Evolutionary conservation across 306 rosid genomes (phyloP).

Genomic region (Fragaria ananassa): DNA sequence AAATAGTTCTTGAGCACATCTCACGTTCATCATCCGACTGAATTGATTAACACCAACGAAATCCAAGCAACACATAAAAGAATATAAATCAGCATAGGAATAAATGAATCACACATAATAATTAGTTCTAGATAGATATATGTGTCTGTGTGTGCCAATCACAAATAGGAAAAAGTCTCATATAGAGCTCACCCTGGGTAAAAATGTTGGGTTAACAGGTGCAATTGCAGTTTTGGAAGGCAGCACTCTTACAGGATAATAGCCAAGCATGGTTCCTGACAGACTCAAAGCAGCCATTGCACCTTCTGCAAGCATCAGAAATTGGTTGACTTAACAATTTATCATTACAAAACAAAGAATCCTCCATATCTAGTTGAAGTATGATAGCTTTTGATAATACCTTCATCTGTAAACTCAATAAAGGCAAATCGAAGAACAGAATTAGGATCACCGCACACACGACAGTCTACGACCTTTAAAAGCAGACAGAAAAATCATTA

Average conservation of each 20-base stretch:
- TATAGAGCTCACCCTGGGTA: slow-evolving; percentile 75
- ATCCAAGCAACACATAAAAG: slow-evolving; percentile 18
- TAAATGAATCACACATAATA: slow-evolving; percentile 1
- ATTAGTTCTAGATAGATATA: neutral
- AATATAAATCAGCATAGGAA: slow-evolving; percentile 9
- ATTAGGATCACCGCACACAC: slow-evolving; percentile 97
- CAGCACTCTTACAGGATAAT: slow-evolving; percentile 83
- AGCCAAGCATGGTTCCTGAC: slow-evolving; percentile 96
- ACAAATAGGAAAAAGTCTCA: neutral
- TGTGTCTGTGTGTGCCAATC: neutral
- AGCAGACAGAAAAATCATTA: slow-evolving; percentile 20
- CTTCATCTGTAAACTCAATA: slow-evolving; percentile 94
- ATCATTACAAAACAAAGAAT: slow-evolving; percentile 1
- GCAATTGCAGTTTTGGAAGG: slow-evolving; percentile 99
- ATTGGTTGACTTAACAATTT: slow-evolving; percentile 23
- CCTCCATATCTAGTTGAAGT: neutral
- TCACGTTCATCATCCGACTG: slow-evolving; percentile 97
- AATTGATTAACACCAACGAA: slow-evolving; percentile 20
- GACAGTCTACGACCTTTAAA: slow-evolving; percentile 90
- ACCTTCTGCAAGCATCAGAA: slow-evolving; percentile 59
- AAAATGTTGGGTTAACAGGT: slow-evolving; percentile 88
- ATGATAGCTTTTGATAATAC: slow-evolving; percentile 30
- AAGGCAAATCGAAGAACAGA: slow-evolving; percentile 96
- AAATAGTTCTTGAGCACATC: slow-evolving; percentile 98
- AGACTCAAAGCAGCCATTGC: slow-evolving; percentile 89